These are phyloP conservation scores for Xylaria sp. DNA, from an alignment of 2,329 filamentous ascomycete genomes.

Conservation along the genomic window DNA sequence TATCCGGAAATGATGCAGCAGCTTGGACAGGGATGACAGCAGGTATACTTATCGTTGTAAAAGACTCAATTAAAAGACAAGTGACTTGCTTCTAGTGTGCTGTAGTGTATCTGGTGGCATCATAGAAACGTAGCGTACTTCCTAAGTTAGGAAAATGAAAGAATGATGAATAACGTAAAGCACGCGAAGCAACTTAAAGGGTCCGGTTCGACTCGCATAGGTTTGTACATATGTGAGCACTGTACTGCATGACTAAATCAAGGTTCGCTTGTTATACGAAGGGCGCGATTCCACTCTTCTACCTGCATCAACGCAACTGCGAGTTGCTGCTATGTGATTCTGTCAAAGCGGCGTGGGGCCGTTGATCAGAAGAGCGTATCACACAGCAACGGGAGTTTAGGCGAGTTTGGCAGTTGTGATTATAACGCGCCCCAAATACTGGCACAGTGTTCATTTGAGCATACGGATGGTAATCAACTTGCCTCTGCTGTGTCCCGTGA, in stretches of 20 bases:
- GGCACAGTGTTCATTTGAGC: conserved; percentile 20
- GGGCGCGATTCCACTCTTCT: neutral
- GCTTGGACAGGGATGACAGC: conserved; percentile 8
- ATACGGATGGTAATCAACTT: neutral
- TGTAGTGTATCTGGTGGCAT: neutral
- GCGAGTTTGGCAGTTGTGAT: neutral
- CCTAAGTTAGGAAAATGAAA: conserved; percentile 3
- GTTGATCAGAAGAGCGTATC: conserved; percentile 5
- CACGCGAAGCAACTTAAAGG: neutral
- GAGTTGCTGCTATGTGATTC: neutral
- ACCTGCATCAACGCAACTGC: neutral
- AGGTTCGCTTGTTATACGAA: conserved; percentile 1
- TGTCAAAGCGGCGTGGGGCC: neutral
- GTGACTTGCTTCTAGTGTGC: neutral
- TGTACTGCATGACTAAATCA: neutral
- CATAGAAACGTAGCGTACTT: neutral
- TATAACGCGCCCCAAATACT: neutral
- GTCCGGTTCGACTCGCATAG: neutral
- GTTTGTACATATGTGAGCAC: neutral
- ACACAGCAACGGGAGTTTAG: neutral
- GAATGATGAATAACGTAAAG: neutral
- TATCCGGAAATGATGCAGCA: neutral
- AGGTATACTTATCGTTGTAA: neutral
- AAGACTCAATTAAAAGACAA: neutral
- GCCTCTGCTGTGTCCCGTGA: neutral